Conservation (phyloP, 116 monocot species). For the Dioscorea cayenensis region DNA sequence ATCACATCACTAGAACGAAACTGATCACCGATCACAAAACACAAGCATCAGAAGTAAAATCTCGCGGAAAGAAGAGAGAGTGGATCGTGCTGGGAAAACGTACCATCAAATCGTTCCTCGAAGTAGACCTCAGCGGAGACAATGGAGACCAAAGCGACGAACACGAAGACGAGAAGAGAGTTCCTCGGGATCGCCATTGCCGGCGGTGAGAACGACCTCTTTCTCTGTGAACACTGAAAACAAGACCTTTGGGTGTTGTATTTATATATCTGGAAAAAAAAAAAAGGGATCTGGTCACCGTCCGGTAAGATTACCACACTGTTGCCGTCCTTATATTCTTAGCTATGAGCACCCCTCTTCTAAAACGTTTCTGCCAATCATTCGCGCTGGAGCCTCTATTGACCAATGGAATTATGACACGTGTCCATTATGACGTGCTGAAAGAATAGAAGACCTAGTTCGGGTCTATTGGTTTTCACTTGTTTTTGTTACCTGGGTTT, state of each 20-base stretch:
- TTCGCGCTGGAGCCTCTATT: not conserved
- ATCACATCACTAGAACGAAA: not conserved
- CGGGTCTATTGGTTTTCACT: too few relatives aligned
- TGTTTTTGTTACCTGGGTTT: too few relatives aligned
- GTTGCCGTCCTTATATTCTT: not conserved
- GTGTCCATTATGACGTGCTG: not conserved
- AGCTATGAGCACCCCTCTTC: not conserved
- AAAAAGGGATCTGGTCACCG: not conserved
- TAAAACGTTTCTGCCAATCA: too few relatives aligned
- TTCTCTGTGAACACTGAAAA: not conserved
- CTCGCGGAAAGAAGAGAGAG: not conserved
- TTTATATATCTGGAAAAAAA: not conserved
- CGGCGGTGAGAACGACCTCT: not conserved
- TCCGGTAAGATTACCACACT: not conserved
- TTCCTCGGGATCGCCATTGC: slow-evolving; percentile 7
- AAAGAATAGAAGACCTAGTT: too few relatives aligned
- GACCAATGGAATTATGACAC: not conserved
- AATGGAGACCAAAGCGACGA: not conserved
- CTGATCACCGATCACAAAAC: not conserved
- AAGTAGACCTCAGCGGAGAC: slow-evolving; percentile 4
- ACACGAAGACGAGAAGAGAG: not conserved
- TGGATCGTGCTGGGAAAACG: not conserved
- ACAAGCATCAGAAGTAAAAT: not conserved
- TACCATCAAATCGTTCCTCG: slow-evolving; percentile 10
- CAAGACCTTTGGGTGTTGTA: not conserved